Evolutionary conservation across 2,329 filamentous ascomycete genomes (phyloP).

Genomic region (Fusarium temperatum): DNA sequence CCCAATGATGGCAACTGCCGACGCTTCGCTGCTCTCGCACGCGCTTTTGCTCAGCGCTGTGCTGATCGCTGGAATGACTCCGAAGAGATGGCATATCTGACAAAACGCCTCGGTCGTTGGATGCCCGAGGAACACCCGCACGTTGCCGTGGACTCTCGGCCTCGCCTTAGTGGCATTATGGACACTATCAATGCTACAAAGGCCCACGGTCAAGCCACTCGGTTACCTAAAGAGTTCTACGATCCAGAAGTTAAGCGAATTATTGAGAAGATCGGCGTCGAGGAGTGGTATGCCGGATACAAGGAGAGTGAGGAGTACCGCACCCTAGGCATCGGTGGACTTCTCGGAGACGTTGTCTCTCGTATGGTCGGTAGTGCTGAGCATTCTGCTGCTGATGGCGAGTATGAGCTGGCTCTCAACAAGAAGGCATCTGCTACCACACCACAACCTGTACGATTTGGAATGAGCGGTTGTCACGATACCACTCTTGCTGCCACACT

Average conservation of each 20-base stretch:
- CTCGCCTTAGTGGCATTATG: slow-evolving; percentile 88
- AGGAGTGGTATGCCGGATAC: slow-evolving; percentile 95
- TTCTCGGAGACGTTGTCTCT: slow-evolving; percentile 84
- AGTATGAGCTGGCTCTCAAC: slow-evolving; percentile 56
- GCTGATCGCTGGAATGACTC: slow-evolving; percentile 79
- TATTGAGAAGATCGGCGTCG: slow-evolving; percentile 78
- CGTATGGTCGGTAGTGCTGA: slow-evolving; percentile 76
- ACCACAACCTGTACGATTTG: slow-evolving; percentile 70
- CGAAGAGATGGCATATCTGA: slow-evolving; percentile 85
- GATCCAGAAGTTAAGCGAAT: slow-evolving; percentile 75
- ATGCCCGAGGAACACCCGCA: slow-evolving; percentile 76
- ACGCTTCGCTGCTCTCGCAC: slow-evolving; percentile 74
- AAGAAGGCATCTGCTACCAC: slow-evolving; percentile 43
- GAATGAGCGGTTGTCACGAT: slow-evolving; percentile 88
- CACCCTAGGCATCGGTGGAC: slow-evolving; percentile 83
- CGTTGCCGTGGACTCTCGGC: slow-evolving; percentile 85
- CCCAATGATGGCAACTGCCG: slow-evolving; percentile 81
- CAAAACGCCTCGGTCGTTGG: slow-evolving; percentile 80
- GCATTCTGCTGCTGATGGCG: slow-evolving; percentile 61
- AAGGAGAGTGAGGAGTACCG: slow-evolving; percentile 86
- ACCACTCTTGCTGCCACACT: slow-evolving; percentile 88
- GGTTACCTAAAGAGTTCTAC: slow-evolving; percentile 87
- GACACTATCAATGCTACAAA: slow-evolving; percentile 91
- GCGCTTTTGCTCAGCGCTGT: slow-evolving; percentile 76
- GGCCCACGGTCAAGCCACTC: slow-evolving; percentile 79